Conservation (phyloP, 1,284 basidiomycete species). For the Malassezia slooffiae region DNA sequence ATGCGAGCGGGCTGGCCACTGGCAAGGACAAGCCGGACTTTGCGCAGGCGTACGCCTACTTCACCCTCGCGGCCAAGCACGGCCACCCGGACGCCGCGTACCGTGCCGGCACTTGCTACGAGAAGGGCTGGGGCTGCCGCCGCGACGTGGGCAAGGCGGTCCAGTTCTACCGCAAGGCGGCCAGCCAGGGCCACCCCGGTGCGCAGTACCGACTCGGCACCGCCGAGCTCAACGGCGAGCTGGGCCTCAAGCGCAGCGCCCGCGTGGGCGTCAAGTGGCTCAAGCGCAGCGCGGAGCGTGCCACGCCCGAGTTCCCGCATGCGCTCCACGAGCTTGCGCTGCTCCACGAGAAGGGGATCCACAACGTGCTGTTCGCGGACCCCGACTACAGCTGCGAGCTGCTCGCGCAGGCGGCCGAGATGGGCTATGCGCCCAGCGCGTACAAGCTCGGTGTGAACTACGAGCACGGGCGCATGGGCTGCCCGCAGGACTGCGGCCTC, state of each 20-base stretch:
- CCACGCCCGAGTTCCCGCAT: slow-evolving; percentile 79
- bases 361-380: slow-evolving; percentile 93
- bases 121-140: slow-evolving; percentile 96
- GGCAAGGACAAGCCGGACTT: slow-evolving; percentile 75
- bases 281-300: slow-evolving; percentile 75
- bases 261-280: slow-evolving; percentile 98
- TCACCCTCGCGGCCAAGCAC: slow-evolving; percentile 91
- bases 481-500: slow-evolving; percentile 90
- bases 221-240: slow-evolving; percentile 88
- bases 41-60: slow-evolving; percentile 88
- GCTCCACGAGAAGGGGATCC: slow-evolving; percentile 84
- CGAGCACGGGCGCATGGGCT: slow-evolving; percentile 97
- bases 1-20: slow-evolving; percentile 89
- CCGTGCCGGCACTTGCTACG: slow-evolving; percentile 91
- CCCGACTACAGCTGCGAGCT: slow-evolving; percentile 89
- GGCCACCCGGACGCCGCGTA: slow-evolving; percentile 94
- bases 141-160: slow-evolving; percentile 83
- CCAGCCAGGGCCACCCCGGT: slow-evolving; percentile 77
- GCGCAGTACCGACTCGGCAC: slow-evolving; percentile 94
- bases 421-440: slow-evolving; percentile 90
- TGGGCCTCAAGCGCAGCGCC: slow-evolving; percentile 71
- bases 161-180: slow-evolving; percentile 82
- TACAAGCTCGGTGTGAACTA: slow-evolving; percentile 96
- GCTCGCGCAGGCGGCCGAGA: slow-evolving; percentile 82
- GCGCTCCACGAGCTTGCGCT: slow-evolving; percentile 89